A percentile compares a stretch with the other conserved stretches of the same genome.
phyloP scores from a whole-genome alignment of 108 stramenopile genomes.

The Fragilaria crotonensis region DNA sequence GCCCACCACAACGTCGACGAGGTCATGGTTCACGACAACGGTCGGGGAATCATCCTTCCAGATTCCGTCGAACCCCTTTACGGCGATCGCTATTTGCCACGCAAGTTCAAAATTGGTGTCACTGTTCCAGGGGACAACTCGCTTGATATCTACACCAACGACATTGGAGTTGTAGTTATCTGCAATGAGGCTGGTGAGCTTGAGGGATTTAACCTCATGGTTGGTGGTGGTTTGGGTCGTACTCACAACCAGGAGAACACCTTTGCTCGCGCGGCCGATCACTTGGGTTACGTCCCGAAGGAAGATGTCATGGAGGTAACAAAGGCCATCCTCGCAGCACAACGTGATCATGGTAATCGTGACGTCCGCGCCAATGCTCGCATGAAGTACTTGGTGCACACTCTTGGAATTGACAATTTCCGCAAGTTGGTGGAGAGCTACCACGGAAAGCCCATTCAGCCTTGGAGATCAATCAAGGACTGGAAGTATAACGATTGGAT shows the following conservation, averaged over 20 bases:
- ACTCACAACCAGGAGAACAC: constrained; percentile 96
- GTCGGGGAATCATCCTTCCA: constrained; percentile 75
- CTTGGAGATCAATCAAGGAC: constrained; percentile 69
- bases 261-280: constrained; percentile 95
- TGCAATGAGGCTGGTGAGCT: constrained; percentile 55
- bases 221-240: constrained; percentile 97
- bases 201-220: constrained; percentile 93
- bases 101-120: constrained; percentile 98
- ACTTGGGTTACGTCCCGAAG: constrained; percentile 92
- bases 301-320: constrained; percentile 89
- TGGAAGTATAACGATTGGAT: constrained; percentile 98
- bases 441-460: constrained; percentile 82
- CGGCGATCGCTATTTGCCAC: constrained; percentile 93
- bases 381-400: constrained; percentile 98
- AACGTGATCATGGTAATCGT: constrained; percentile 96
- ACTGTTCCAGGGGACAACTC: constrained; percentile 95
- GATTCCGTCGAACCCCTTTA: constrained; percentile 91
- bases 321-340: constrained; percentile 91
- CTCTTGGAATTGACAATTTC: constrained; percentile 92
- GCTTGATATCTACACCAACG: constrained; percentile 96
- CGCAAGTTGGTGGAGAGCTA: constrained; percentile 87
- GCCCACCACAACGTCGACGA: constrained; percentile 68
- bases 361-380: constrained; percentile 96
- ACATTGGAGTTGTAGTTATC: constrained; percentile 91
- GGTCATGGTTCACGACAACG: constrained; percentile 68